Base-by-base conservation (phyloP, 2,329 filamentous ascomycete genomes). In the Cladosporium phlei region DNA sequence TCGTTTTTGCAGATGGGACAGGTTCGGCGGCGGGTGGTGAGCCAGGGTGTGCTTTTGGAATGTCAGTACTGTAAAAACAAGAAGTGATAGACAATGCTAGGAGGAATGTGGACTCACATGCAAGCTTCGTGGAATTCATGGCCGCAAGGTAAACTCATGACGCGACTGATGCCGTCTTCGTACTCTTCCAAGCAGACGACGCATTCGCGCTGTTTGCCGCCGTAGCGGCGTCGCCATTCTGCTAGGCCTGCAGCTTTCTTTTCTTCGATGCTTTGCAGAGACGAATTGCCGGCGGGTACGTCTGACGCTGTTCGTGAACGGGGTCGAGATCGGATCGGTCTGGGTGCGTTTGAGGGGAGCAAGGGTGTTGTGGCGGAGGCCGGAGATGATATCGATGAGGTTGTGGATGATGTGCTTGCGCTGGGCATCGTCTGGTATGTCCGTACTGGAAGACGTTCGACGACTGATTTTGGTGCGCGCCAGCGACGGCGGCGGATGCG, bases 1-100 rank as follows among this genome's bases (percentile, higher is more conserved):
- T 98, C 93, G 38, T 90, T 89, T 71, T 98, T 98, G 72, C 93
- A 98, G 51, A 98, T 97, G 1, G 93, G 93, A 60, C 93, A 98
- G n/a, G 93, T 98, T 53, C 93, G 84, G 53, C 93, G 85, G 38
- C 91, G 83, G 12, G 90, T 97, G 0, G 91, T 96, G 43, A 98
- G 74, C 93, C 93, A 98, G 2, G 93, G 93, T 4, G 93, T 97
- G 63, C 42, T 45, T n/a, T n/a, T n/a, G n/a, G n/a, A n/a, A n/a
- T n/a, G n/a, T n/a, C n/a, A n/a, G n/a, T n/a, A n/a, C n/a, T n/a
- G n/a, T n/a, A n/a, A n/a, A n/a, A n/a, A n/a, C n/a, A n/a, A n/a
- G n/a, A n/a, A n/a, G n/a, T n/a, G n/a, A n/a, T n/a, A n/a, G n/a
- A n/a, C n/a, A n/a, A n/a, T n/a, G n/a, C n/a, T n/a, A 38, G 34